Evolutionary conservation across 176 grass and related monocot species (phyloP).

Genomic region (Chloris gayana): DNA sequence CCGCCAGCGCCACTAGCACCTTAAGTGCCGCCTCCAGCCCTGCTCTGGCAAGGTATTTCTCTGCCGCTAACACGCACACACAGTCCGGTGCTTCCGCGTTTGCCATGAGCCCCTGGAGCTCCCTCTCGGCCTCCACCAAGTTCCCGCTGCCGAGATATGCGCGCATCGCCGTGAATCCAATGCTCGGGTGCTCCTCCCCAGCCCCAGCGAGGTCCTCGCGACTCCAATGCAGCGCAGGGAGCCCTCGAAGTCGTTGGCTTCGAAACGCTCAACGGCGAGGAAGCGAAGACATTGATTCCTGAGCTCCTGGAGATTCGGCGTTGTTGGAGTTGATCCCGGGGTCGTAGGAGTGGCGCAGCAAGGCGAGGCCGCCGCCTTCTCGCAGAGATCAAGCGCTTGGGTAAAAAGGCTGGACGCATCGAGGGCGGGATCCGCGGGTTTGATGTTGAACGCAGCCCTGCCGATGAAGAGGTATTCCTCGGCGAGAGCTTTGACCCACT

Average conservation of each 20-base stretch:
- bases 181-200: conserved; percentile 71
- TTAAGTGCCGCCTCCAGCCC: conserved; percentile 59
- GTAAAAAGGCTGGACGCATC: conserved; percentile 75
- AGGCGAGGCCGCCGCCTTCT: conserved; percentile 55
- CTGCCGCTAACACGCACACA: conserved; percentile 67
- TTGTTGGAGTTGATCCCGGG: conserved; percentile 36
- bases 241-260: conserved; percentile 77
- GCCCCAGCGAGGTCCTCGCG: conserved; percentile 45
- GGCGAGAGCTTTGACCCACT: conserved; percentile 59
- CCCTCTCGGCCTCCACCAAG: conserved; percentile 70
- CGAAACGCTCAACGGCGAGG: conserved; percentile 69
- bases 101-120: conserved; percentile 68
- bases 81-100: conserved; percentile 59
- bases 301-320: conserved; percentile 51
- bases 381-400: conserved; percentile 89
- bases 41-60: conserved; percentile 63
- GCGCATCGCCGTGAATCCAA: conserved; percentile 63
- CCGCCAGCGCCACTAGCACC: conserved; percentile 60
- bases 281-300: conserved; percentile 75
- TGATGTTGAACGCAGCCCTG: conserved; percentile 51
- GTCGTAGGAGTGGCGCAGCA: conserved; percentile 31
- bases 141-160: conserved; percentile 65
- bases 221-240: conserved; percentile 61
- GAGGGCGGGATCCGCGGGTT: conserved; percentile 44
- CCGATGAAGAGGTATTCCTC: conserved; percentile 69